A percentile compares a stretch with the other conserved stretches of the same genome.
Evolutionary conservation across 768 basidiomycete genomes (phyloP).

Genomic region (Lentinus brumalis): DNA sequence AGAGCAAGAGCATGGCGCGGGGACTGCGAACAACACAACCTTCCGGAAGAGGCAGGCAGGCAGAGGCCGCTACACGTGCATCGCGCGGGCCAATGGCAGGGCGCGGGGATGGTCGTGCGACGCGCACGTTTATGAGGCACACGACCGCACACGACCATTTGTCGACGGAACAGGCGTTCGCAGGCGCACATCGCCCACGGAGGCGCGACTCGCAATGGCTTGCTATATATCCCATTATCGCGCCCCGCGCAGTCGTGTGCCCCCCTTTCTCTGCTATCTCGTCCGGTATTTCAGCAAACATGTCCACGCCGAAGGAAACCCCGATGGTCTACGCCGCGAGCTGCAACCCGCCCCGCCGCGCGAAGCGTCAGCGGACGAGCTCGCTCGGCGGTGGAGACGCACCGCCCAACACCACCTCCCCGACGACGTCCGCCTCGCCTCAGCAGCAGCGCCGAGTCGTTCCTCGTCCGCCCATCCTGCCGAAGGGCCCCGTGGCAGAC

Average conservation of each 20-base stretch:
- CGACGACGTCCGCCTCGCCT: neutral
- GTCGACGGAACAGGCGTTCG: slow-evolving; percentile 16
- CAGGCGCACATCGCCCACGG: slow-evolving; percentile 12
- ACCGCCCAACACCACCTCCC: slow-evolving; percentile 2
- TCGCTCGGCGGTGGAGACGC: slow-evolving; percentile 4
- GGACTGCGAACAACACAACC: slow-evolving; percentile 13
- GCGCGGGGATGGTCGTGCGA: slow-evolving; percentile 31
- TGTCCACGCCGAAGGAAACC: slow-evolving; percentile 23
- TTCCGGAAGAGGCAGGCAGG: slow-evolving; percentile 12
- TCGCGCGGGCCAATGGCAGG: slow-evolving; percentile 27
- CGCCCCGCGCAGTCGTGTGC: slow-evolving; percentile 20
- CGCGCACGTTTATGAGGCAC: slow-evolving; percentile 25
- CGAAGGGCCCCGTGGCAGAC: slow-evolving; percentile 20
- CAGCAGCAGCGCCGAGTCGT: slow-evolving; percentile 5
- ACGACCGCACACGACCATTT: slow-evolving; percentile 32
- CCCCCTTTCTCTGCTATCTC: neutral
- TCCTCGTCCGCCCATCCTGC: slow-evolving; percentile 26
- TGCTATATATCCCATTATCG: neutral
- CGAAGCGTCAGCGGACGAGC: slow-evolving; percentile 41
- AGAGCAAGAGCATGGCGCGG: neutral
- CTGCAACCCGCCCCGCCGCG: slow-evolving; percentile 49
- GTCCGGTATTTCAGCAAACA: neutral
- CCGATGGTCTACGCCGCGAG: slow-evolving; percentile 34
- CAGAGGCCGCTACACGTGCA: slow-evolving; percentile 28
- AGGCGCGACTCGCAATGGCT: neutral